Base-by-base conservation (phyloP, 1,139 yeast genomes). In the Geotrichum siamense region DNA sequence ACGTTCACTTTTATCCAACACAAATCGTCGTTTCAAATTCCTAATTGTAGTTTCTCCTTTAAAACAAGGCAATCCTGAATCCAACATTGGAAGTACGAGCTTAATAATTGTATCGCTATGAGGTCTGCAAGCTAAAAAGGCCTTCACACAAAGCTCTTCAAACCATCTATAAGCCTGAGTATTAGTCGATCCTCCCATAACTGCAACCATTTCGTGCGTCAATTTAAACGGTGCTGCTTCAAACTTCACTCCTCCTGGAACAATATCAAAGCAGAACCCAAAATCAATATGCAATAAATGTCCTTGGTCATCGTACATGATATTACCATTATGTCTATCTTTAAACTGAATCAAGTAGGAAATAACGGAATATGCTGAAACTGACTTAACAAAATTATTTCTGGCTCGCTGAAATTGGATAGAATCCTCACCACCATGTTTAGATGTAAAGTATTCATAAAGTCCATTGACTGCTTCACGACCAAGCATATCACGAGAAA, bases 391-490 rank as follows among this genome's bases (percentile, higher is more conserved):
- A 61, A 93, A 84, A 64, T 89, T 89, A 62, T 83, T 85, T 54
- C 97, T 74, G 0, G 98, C 97, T 51, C 76, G 74, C 63, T 93
- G 97, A 65, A 81, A 91, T 54, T 82, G 94, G 51, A 85, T 78
- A 1, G 94, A 79, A 51, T 82, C 82, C 56, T 91, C 96, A 8
- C 94, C 91, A 5, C 98, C 98, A 65, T 86, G 89, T 61, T 89
- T 93, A 51, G 94, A 80, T 39, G 80, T 77, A 64, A 82, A 93
- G 65, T 91, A 93, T 61, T 91, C 96, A 61, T 86, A 87, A 46
- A 93, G 71, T 4, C 98, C 98, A 63, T 93, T 93, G 32, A 93
- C 98, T 0, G 98, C 98, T 61, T 93, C 98, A 59, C 99, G 79
- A 36, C 99, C 99, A 49, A 93, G 74, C 98, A 93, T 89, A 65